Evolutionary conservation across 495 filamentous ascomycete genomes (phyloP), one percentile per base, ranked within the genome.

Genomic region (Daldinia vernicosa): DNA sequence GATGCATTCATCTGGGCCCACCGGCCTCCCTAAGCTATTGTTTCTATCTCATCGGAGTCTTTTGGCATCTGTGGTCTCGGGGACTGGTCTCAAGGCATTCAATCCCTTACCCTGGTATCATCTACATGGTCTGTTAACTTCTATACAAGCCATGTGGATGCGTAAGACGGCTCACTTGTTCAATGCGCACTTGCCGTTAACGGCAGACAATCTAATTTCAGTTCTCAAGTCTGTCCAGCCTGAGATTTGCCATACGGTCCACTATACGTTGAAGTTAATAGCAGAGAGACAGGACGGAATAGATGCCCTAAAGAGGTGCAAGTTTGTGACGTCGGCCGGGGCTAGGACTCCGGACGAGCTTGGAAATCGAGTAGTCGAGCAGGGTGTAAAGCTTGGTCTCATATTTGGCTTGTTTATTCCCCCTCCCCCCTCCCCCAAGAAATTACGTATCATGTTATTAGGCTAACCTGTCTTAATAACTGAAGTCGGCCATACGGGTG

Each of bases 1-100:
- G 14, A 77, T 85, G 50, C 88, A 89, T 71, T 88, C 85, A 0
- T 88, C 86, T 0, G 88, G 88, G 2, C 88, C 86, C 0, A 90
- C 87, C 1, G 86, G 88, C 0, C 80, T 81, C 9, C 87, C 87
- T 0, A 89, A 90, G 65, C 84, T 87, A 37, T 59, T 80, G n/a
- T 56, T 74, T 14, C 72, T 77, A 33, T 78, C 73, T 24, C 77
- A 82, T 19, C 67, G 43, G n/a, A 67, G 74, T 55, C 51, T 72
- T 27, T 32, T 78, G 76, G 60, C 82, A 80, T 81, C 84, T 71
- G 26, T 82, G 74, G 63, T 76, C 63, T 24, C 75, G 74, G 59
- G 76, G 67, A 65, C 78, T 66, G 14, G 77, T 68, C 32, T 85
- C 17, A 85, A 81, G 11, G 84, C 84, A 0, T 87, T 89, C 71